Percentiles rank a stretch among this genome's conserved stretches.
Conservation (phyloP, 2,329 filamentous ascomycete genomes). For the Pyricularia sp. region DNA sequence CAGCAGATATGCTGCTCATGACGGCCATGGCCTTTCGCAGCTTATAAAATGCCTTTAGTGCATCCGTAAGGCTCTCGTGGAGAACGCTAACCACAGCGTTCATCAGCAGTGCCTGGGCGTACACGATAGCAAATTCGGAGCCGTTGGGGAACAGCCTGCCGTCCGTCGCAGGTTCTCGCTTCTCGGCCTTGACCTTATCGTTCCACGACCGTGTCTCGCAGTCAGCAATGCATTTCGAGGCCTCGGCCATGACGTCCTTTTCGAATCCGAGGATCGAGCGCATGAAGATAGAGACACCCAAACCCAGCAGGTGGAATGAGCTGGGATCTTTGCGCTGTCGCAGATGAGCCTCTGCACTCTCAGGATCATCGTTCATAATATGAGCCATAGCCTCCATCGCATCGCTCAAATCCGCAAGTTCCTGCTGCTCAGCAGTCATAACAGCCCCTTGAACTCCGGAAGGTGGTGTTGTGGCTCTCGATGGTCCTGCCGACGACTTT, state of each 20-base stretch:
- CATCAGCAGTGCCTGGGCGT: constrained; percentile 84
- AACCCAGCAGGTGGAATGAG: constrained; percentile 80
- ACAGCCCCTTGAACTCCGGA: constrained; percentile 1
- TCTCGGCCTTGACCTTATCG: constrained; percentile 67
- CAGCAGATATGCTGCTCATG: constrained; percentile 67
- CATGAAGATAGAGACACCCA: constrained; percentile 76
- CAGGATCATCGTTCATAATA: constrained; percentile 86
- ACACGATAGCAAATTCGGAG: constrained; percentile 76
- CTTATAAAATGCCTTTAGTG: constrained; percentile 86
- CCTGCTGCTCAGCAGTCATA: constrained; percentile 20
- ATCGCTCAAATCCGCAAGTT: constrained; percentile 46
- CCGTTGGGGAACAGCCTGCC: constrained; percentile 65
- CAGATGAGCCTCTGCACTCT: constrained; percentile 67
- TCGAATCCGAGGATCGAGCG: constrained; percentile 83
- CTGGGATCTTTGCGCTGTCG: constrained; percentile 64
- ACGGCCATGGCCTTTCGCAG: constrained; percentile 80
- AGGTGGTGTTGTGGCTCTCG: constrained; percentile 11
- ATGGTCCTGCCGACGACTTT: constrained; percentile 14
- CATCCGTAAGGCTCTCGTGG: constrained; percentile 88
- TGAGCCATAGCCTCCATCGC: constrained; percentile 57
- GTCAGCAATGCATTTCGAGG: constrained; percentile 59
- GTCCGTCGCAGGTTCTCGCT: constrained; percentile 33
- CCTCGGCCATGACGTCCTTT: constrained; percentile 81
- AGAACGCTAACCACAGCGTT: constrained; percentile 78
- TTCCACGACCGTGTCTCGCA: constrained; percentile 70